phyloP scores from a whole-genome alignment of 495 filamentous ascomycete species.

The Annulohypoxylon bovei region DNA sequence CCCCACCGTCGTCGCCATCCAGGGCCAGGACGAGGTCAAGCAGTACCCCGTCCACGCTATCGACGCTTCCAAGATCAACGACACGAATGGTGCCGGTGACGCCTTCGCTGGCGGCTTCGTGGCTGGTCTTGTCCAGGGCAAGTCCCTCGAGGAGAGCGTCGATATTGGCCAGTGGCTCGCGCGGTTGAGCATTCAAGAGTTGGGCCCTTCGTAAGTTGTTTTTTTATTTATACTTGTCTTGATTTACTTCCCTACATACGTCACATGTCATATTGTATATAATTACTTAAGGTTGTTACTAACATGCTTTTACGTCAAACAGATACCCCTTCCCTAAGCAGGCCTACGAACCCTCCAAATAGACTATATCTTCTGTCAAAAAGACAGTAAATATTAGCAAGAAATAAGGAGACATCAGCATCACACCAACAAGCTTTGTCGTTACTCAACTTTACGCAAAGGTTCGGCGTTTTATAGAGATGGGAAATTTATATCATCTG shows the following conservation, averaged over 20 bases:
- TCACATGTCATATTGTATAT: background rate
- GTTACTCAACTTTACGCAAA: conserved; percentile 53
- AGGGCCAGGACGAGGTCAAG: conserved; percentile 74
- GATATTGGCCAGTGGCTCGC: conserved; percentile 98
- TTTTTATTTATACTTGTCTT: background rate
- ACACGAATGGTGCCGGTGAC: conserved; percentile 97
- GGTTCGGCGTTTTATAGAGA: conserved; percentile 43
- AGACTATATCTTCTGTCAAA: conserved; percentile 22
- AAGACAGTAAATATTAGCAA: background rate
- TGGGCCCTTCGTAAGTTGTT: conserved; percentile 88
- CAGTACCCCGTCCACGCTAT: conserved; percentile 84
- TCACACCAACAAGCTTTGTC: conserved; percentile 43
- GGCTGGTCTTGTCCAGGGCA: conserved; percentile 86
- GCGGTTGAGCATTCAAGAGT: conserved; percentile 86
- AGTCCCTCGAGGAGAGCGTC: conserved; percentile 75
- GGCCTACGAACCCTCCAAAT: conserved; percentile 66
- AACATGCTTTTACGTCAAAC: conserved; percentile 15
- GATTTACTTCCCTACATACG: background rate
- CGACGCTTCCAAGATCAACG: conserved; percentile 77
- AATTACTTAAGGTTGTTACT: background rate
- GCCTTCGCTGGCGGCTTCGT: conserved; percentile 95
- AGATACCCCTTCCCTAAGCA: conserved; percentile 89
- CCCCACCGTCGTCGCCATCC: conserved; percentile 82
- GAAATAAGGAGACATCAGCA: background rate
- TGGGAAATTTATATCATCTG: conserved; percentile 10